A percentile compares a stretch with the other conserved stretches of the same genome.
phyloP scores from a whole-genome alignment of 768 basidiomycete genomes.

The Punctularia strigosozonata region DNA sequence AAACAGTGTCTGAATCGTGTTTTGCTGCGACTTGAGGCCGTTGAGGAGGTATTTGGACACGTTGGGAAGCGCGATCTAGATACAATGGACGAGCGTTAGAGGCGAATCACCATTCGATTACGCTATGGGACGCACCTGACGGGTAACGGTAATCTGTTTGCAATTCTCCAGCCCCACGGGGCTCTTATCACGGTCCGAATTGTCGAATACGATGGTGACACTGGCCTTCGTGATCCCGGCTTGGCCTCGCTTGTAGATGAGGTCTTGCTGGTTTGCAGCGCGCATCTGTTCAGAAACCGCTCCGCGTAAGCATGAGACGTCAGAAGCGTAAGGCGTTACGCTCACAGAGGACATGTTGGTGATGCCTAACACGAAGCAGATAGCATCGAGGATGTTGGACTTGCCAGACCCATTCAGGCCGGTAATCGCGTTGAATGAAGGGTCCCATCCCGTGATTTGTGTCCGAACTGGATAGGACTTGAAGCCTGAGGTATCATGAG shows the following conservation, averaged over 20 bases:
- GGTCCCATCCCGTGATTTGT: conserved; percentile 92
- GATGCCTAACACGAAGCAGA: conserved; percentile 96
- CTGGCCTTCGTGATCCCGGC: conserved; percentile 95
- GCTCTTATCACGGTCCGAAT: conserved; percentile 76
- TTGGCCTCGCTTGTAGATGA: conserved; percentile 98
- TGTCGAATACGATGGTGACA: conserved; percentile 98
- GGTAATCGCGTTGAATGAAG: conserved; percentile 97
- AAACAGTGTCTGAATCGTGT: conserved; percentile 80
- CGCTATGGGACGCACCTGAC: conserved; percentile 51
- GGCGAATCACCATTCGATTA: not conserved
- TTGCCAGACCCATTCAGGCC: conserved; percentile 95
- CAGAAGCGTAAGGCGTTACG: not conserved
- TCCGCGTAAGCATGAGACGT: not conserved
- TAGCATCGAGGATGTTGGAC: conserved; percentile 98
- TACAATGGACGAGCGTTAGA: too few species aligned
- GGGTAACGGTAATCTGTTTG: conserved; percentile 91
- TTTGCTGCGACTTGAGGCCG: conserved; percentile 86
- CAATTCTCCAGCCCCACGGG: conserved; percentile 72
- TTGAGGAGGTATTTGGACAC: conserved; percentile 92
- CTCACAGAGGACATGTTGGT: conserved; percentile 90
- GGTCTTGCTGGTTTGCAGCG: conserved; percentile 89
- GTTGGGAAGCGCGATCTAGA: conserved; percentile 84
- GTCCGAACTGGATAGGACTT: conserved; percentile 97
- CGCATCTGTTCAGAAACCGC: conserved; percentile 52
- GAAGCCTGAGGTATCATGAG: conserved; percentile 53